Evolutionary conservation across 129 eudicot genomes (phyloP), one percentile per base, ranked within the genome.

Genomic region (Erigeron canadensis): DNA sequence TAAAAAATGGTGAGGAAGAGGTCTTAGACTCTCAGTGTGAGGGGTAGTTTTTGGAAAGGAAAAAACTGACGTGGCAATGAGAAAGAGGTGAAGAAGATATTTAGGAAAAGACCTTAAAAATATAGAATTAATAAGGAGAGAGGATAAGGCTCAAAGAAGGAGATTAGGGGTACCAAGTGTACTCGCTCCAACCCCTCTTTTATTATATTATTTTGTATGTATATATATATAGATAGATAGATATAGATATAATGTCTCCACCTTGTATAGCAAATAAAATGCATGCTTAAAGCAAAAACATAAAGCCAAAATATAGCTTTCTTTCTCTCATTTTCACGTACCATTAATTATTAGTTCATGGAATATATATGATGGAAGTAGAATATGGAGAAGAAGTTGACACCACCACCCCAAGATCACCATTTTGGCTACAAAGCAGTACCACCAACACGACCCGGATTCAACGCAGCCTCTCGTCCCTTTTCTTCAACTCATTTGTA

Each of bases 381-480:
- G 86, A 73, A 37, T 87, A 82, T n/a, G 88, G 78, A 62, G 89
- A 81, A 34, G 91, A 83, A 48, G 48, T 61, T 10, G 57, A 19
- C 9, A 41, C 70, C 9, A 41, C 70, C 34, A 28, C 1, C 41
- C 78, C 88, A 57, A 70, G 28, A 58, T 75, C 84, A 45, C 95
- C 96, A 22, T 89, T 93, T 45, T 93, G 98, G 98, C 39, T 81
- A 23, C 88, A 82, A 71, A 85, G 78, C 83, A 85, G 78, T 81
- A 77, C 84, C 84, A 44, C 85, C 79, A 75, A 77, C 75, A 76
- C 48, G 84, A 82, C 81, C 66, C 85, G 76, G 4, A 70, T 50
- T 15, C 86, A 85, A 62, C 85, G 83, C 73, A 73, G 82, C 17
- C 54, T 74, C 12, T 78, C 93, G 1, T 66, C 92, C 8, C 21